Conservation (phyloP, 2,329 filamentous ascomycete genomes). For the Aspergillus candidus region DNA sequence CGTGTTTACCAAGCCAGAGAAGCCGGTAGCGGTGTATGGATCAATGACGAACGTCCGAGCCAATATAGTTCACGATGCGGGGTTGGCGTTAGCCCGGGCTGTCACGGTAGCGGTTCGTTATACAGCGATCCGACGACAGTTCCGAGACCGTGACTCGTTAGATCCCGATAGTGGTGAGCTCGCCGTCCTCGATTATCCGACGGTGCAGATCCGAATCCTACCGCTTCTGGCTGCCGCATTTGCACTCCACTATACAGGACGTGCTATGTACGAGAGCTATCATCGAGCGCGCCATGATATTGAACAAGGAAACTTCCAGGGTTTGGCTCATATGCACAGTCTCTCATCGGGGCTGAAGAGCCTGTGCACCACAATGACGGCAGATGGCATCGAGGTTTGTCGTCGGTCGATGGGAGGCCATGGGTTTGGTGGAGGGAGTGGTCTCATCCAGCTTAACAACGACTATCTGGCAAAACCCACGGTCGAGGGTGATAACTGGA, state of each 20-base stretch:
- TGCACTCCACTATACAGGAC: constrained; percentile 40
- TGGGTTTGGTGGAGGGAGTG: constrained; percentile 48
- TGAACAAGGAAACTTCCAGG: constrained; percentile 43
- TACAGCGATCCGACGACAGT: constrained; percentile 44
- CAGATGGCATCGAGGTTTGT: constrained; percentile 50
- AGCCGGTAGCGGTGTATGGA: constrained; percentile 47
- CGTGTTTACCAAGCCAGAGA: constrained; percentile 40
- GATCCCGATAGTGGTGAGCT: constrained; percentile 42
- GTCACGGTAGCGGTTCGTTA: constrained; percentile 50
- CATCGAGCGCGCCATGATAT: constrained; percentile 41
- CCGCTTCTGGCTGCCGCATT: constrained; percentile 49
- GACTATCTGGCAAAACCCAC: constrained; percentile 42
- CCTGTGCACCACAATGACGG: constrained; percentile 48
- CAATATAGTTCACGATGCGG: constrained; percentile 39
- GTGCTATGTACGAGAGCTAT: constrained; percentile 47
- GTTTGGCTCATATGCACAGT: constrained; percentile 47
- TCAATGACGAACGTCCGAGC: constrained; percentile 45
- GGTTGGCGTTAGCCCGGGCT: constrained; percentile 47
- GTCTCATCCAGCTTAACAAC: constrained; percentile 45
- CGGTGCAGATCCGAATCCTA: constrained; percentile 48
- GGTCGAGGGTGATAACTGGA: constrained; percentile 53
- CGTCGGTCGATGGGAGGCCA: constrained; percentile 49
- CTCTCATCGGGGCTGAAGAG: constrained; percentile 50
- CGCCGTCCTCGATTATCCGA: constrained; percentile 48
- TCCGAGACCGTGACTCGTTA: constrained; percentile 47